These are phyloP conservation scores for Phytophthora brassicae DNA, from an alignment of 352 stramenopile species.

Conservation along the genomic window DNA sequence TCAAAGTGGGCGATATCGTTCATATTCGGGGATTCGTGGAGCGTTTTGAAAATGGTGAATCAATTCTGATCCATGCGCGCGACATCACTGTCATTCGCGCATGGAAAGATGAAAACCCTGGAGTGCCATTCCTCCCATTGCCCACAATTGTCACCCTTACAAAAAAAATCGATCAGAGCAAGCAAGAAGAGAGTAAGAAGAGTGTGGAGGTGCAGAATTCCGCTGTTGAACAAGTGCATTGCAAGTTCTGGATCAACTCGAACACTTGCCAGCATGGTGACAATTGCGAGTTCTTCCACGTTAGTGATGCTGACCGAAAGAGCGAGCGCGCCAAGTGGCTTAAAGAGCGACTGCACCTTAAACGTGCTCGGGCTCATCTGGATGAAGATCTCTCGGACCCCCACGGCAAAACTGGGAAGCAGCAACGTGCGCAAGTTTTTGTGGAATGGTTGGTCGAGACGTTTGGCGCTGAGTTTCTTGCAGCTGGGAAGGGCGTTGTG, in stretches of 20 bases:
- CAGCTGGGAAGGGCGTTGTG: conserved; percentile 58
- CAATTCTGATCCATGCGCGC: conserved; percentile 49
- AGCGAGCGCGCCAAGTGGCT: conserved; percentile 59
- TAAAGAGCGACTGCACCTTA: conserved; percentile 56
- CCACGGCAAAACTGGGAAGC: conserved; percentile 72
- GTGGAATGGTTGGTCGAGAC: conserved; percentile 74
- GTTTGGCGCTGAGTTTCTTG: conserved; percentile 57
- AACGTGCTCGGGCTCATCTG: conserved; percentile 54
- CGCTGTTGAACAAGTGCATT: conserved; percentile 35
- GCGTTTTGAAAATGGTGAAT: conserved; percentile 16
- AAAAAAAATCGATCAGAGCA: conserved; percentile 3
- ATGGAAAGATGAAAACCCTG: conserved; percentile 62
- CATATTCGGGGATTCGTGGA: conserved; percentile 65
- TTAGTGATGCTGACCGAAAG: conserved; percentile 48
- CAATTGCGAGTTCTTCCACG: conserved; percentile 69
- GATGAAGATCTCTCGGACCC: conserved; percentile 66
- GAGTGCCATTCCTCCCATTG: conserved; percentile 57
- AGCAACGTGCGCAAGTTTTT: conserved; percentile 71
- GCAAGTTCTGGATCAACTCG: conserved; percentile 88
- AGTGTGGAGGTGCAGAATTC: background rate
- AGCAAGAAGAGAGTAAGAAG: background rate
- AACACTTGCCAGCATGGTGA: conserved; percentile 66
- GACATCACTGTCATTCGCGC: conserved; percentile 38
- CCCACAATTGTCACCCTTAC: conserved; percentile 39
- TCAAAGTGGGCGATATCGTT: conserved; percentile 75